Percentiles rank a stretch among this genome's conserved stretches.
These are phyloP conservation scores for Fusarium sambucinum DNA, from an alignment of 2,329 filamentous ascomycete genomes.

Conservation along the genomic window DNA sequence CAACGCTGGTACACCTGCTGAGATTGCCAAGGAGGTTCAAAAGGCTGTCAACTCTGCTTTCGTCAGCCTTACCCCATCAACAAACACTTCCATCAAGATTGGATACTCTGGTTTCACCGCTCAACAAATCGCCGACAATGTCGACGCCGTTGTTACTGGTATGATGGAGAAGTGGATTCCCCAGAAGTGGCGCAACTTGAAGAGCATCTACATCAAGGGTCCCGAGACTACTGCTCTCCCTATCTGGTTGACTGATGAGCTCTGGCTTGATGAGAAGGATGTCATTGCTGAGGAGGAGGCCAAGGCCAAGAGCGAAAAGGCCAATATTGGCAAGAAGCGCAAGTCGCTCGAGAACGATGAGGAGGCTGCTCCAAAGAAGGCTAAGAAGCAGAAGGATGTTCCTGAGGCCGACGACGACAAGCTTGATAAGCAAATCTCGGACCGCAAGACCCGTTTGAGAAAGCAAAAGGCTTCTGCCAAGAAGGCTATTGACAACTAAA, in stretches of 20 bases:
- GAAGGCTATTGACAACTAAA: slow-evolving; percentile 62
- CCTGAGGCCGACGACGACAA: slow-evolving; percentile 64
- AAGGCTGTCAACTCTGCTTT: slow-evolving; percentile 81
- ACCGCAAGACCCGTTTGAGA: slow-evolving; percentile 67
- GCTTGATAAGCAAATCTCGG: slow-evolving; percentile 70
- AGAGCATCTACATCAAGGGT: slow-evolving; percentile 89
- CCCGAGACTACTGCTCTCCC: slow-evolving; percentile 88
- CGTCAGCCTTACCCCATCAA: slow-evolving; percentile 81
- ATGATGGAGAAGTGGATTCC: slow-evolving; percentile 85
- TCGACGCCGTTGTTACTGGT: slow-evolving; percentile 75
- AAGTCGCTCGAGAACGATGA: slow-evolving; percentile 61
- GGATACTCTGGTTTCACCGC: slow-evolving; percentile 80
- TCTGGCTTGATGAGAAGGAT: slow-evolving; percentile 85
- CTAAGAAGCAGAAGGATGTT: slow-evolving; percentile 51
- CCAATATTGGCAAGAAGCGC: slow-evolving; percentile 75
- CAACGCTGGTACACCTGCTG: slow-evolving; percentile 67
- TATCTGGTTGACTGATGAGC: slow-evolving; percentile 92
- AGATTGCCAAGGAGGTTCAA: slow-evolving; percentile 84
- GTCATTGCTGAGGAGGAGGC: slow-evolving; percentile 73
- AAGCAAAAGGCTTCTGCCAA: slow-evolving; percentile 71
- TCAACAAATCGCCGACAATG: slow-evolving; percentile 83
- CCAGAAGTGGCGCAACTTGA: slow-evolving; percentile 88
- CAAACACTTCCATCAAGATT: slow-evolving; percentile 83
- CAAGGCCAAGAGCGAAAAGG: slow-evolving; percentile 61
- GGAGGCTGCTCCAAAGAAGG: slow-evolving; percentile 58